Base-by-base conservation (phyloP, 371 early-diverging fungal species). In the Ordospora colligata region DNA sequence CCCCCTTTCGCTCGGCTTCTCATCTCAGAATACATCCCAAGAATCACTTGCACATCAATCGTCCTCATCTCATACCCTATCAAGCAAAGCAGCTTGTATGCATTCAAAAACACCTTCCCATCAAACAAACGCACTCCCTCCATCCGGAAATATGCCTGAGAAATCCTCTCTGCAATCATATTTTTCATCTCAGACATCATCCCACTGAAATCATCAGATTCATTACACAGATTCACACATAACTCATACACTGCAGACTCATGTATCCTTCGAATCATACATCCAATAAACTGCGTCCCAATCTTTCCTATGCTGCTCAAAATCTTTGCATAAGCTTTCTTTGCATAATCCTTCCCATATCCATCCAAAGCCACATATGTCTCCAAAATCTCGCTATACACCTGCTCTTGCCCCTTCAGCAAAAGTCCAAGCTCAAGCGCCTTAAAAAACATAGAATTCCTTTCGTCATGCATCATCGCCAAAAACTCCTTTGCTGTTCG, bases 381-480 rank as follows among this genome's bases (percentile, higher is more conserved):
- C 11, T 58, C 58, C 37, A 58, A 19, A 3, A 58, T 58, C 37
- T 58, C 58, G 19, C 17, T 37, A 17, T 40, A 58, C 58, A 58
- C n/a, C 14, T 6, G 14, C 14, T 58, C 58, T 25, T 58, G 58
- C 7, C 19, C 40, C 10, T 37, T 32, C 3, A 58, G 58, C 8
- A 2, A 0, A 37, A 58, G 27, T 11, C 58, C 58, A 37, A 73
- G 25, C 23, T 73, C 73, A 73, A 63, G 63, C n/a, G 73, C 65
- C 44, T 64, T 73, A 19, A 47, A 27, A 14, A 64, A 50, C 63
- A 73, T 64, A 0, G 46, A 58, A 21, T 54, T 49, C 22, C 49
- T 51, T 32, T 25, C 50, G 32, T 53, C 43, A 22, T 73, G 64
- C 8, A 64, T 21, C 17, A 63, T 49, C 10, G 63, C 21, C 6